Percentiles rank a stretch among this genome's conserved stretches.
phyloP scores from a whole-genome alignment of 2,329 filamentous ascomycete genomes.

The Metarhizium sp. region DNA sequence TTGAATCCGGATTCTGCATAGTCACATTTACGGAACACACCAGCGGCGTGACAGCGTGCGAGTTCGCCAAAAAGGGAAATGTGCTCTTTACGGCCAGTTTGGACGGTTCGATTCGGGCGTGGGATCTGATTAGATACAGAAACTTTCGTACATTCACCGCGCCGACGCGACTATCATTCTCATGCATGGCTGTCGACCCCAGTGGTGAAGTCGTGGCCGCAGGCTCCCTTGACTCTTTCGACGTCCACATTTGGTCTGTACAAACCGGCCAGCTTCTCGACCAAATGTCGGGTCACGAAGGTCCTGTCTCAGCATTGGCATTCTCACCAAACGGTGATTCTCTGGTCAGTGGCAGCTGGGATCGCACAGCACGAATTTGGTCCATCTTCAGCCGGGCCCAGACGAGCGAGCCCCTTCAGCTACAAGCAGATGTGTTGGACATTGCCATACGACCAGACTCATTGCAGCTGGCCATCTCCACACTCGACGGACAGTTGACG shows the following conservation, averaged over 20 bases:
- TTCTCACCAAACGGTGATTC: constrained; percentile 81
- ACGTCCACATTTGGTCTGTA: constrained; percentile 97
- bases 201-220: constrained; percentile 95
- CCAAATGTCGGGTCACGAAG: constrained; percentile 84
- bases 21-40: constrained; percentile 98
- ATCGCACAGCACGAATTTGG: constrained; percentile 91
- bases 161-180: constrained; percentile 83
- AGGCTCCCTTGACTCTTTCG: constrained; percentile 90
- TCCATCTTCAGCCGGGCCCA: constrained; percentile 90
- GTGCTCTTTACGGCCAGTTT: constrained; percentile 92
- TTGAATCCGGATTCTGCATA: constrained; percentile 91
- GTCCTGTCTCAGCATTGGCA: constrained; percentile 77
- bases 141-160: constrained; percentile 98
- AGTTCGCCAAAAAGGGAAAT: constrained; percentile 91
- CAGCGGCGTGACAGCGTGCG: constrained; percentile 85
- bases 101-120: constrained; percentile 88
- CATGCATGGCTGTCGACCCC: constrained; percentile 90
- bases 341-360: constrained; percentile 91
- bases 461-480: constrained; percentile 82
- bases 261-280: constrained; percentile 95
- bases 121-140: constrained; percentile 91
- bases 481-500: constrained; percentile 83
- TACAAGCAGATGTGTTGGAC: constrained; percentile 83
- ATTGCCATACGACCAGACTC: constrained; percentile 86
- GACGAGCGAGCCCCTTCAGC: constrained; percentile 85